A percentile compares a stretch with the other conserved stretches of the same genome.
Conservation (phyloP, 257 asterid genomes). For the Salvia splendens region DNA sequence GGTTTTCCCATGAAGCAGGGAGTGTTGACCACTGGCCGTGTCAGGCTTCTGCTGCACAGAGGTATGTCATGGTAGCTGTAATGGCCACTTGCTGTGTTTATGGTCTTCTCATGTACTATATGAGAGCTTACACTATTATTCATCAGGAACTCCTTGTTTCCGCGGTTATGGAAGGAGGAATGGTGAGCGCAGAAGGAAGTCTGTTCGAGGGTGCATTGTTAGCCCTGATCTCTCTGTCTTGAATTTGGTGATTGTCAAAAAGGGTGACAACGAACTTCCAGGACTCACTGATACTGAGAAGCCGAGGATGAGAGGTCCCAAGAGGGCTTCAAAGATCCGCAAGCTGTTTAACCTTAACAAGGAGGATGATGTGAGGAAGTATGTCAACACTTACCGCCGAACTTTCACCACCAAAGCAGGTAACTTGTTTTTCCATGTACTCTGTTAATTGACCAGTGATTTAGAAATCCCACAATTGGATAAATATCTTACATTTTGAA, state of each 20-base stretch:
- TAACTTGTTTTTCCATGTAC: conserved; percentile 25
- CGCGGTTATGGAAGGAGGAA: conserved; percentile 73
- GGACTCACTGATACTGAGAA: conserved; percentile 76
- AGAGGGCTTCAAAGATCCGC: conserved; percentile 81
- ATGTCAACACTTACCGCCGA: conserved; percentile 74
- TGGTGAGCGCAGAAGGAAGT: conserved; percentile 81
- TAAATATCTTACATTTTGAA: background rate
- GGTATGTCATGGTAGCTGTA: conserved; percentile 28
- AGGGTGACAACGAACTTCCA: conserved; percentile 77
- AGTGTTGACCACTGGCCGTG: conserved; percentile 61
- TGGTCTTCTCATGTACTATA: background rate
- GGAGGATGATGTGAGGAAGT: conserved; percentile 80
- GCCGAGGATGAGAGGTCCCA: conserved; percentile 88
- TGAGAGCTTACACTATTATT: background rate
- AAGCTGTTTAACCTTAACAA: conserved; percentile 77
- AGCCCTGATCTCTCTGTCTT: conserved; percentile 74
- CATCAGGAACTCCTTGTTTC: conserved; percentile 70
- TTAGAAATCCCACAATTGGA: too few relatives aligned
- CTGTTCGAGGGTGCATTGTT: conserved; percentile 83
- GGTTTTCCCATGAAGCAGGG: conserved; percentile 71
- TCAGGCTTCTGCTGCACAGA: conserved; percentile 48
- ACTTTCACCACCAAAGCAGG: conserved; percentile 64
- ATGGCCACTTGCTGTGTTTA: background rate
- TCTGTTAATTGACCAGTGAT: too few relatives aligned
- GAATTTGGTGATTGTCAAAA: conserved; percentile 72